phyloP scores from a whole-genome alignment of 2,329 filamentous ascomycete species.

The Claviceps capensis region DNA sequence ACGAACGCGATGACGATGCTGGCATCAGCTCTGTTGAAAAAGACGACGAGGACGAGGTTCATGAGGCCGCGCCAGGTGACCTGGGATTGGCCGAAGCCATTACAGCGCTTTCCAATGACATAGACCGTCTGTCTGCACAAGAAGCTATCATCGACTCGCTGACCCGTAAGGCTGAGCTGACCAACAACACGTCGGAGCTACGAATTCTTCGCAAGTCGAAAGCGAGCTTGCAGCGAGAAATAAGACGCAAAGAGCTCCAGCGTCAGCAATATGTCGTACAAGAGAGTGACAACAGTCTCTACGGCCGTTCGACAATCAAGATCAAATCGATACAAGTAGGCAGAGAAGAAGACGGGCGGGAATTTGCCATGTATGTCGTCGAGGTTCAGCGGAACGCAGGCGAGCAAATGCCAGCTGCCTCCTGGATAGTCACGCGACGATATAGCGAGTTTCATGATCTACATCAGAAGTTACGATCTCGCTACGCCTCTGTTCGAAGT shows the following conservation, averaged over 20 bases:
- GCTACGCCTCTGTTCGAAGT: constrained; percentile 76
- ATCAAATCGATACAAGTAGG: constrained; percentile 92
- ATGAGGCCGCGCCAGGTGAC: constrained; percentile 89
- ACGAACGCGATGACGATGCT: constrained; percentile 61
- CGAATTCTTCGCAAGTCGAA: constrained; percentile 89
- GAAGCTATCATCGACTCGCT: constrained; percentile 85
- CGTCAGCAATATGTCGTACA: constrained; percentile 94
- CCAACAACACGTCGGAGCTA: constrained; percentile 89
- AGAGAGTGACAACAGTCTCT: constrained; percentile 94
- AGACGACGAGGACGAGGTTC: constrained; percentile 66
- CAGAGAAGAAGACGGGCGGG: constrained; percentile 79
- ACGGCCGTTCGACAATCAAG: constrained; percentile 75
- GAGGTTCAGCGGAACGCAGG: constrained; percentile 84
- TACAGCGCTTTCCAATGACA: constrained; percentile 72
- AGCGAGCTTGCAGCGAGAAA: constrained; percentile 81
- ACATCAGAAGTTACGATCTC: constrained; percentile 72
- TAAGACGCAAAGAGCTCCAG: constrained; percentile 87
- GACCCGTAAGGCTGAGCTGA: constrained; percentile 86
- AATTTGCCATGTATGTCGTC: constrained; percentile 86
- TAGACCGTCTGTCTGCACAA: constrained; percentile 76
- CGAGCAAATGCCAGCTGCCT: constrained; percentile 92
- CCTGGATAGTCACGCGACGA: constrained; percentile 81
- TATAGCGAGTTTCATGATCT: constrained; percentile 97
- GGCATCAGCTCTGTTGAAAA: constrained; percentile 37
- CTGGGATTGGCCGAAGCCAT: constrained; percentile 90